Evolutionary conservation across 768 basidiomycete species (phyloP).

Genomic region (Crassisporium funariophilum): DNA sequence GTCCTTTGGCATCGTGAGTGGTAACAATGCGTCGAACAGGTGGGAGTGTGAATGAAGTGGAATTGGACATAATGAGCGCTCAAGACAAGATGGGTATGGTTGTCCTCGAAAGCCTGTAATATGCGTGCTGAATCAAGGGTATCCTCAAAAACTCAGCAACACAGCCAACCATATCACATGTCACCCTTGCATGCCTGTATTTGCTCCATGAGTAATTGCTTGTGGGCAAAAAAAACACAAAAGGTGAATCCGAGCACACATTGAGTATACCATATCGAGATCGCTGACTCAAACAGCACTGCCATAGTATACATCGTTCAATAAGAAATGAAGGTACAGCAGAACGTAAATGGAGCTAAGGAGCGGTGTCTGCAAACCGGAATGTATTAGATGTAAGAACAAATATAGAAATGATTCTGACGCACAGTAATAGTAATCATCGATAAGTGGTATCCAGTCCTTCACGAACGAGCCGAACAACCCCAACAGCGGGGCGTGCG

Average conservation of each 20-base stretch:
- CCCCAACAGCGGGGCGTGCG: conserved; percentile 64
- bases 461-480: conserved; percentile 69
- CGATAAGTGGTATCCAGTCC: conserved; percentile 88
- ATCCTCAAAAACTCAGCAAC: too few species aligned
- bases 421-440: conserved; percentile 92
- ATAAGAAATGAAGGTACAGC: conserved; percentile 10
- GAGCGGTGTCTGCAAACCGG: conserved; percentile 40
- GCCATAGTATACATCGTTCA: conserved; percentile 15
- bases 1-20: conserved; percentile 44
- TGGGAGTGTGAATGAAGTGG: conserved; percentile 29
- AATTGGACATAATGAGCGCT: conserved; percentile 27
- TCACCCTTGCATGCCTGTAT: too few species aligned
- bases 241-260: conserved; percentile 1
- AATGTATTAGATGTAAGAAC: conserved; percentile 1
- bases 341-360: conserved; percentile 27
- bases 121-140: too few species aligned
- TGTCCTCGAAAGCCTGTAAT: too few species aligned
- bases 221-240: too few species aligned
- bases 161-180: too few species aligned
- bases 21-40: conserved; percentile 55
- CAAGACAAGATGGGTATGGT: conserved; percentile 8
- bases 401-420: conserved; percentile 12
- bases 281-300: conserved; percentile 2
- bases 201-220: too few species aligned
- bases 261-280: conserved; percentile 1